Conservation (phyloP, 2,329 filamentous ascomycete species). For the Ophiostoma sp. region DNA sequence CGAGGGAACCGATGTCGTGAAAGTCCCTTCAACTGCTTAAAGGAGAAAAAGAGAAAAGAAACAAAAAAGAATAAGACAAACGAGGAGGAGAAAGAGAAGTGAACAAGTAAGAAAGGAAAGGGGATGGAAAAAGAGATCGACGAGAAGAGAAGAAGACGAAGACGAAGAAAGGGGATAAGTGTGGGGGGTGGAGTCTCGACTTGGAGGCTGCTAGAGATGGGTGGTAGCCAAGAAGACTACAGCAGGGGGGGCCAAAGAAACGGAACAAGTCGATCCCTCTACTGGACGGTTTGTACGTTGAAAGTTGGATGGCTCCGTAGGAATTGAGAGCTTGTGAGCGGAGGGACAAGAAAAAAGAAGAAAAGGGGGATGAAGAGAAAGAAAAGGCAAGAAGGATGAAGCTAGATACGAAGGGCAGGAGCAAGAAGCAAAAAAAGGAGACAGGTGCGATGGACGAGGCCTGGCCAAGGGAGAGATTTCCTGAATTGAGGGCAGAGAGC, state of each 20-base stretch:
- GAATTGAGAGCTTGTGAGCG: background rate
- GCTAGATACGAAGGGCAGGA: background rate
- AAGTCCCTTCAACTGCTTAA: slow-evolving; percentile 14
- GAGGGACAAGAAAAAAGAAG: background rate
- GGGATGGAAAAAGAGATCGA: slow-evolving; percentile 22
- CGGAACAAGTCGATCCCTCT: slow-evolving; percentile 11
- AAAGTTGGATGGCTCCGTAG: background rate
- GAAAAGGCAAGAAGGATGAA: background rate
- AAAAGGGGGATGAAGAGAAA: background rate
- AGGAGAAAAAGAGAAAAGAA: background rate
- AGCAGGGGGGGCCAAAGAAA: slow-evolving; percentile 20
- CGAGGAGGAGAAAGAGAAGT: background rate
- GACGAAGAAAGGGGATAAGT: slow-evolving; percentile 8
- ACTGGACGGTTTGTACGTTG: background rate
- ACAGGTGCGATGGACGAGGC: background rate
- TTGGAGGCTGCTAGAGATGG: slow-evolving; percentile 7
- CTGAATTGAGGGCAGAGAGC: background rate
- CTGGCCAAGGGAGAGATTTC: background rate
- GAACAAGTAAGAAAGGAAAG: slow-evolving; percentile 17
- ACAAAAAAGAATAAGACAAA: background rate
- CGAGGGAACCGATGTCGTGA: background rate
- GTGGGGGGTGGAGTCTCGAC: slow-evolving; percentile 17
- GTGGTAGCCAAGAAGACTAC: slow-evolving; percentile 18
- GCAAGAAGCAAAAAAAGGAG: slow-evolving; percentile 1
- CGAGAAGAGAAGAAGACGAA: slow-evolving; percentile 19